Percentiles rank a stretch among this genome's conserved stretches.
Evolutionary conservation across 2,329 filamentous ascomycete genomes (phyloP).

Genomic region (Colletotrichum sublineola): DNA sequence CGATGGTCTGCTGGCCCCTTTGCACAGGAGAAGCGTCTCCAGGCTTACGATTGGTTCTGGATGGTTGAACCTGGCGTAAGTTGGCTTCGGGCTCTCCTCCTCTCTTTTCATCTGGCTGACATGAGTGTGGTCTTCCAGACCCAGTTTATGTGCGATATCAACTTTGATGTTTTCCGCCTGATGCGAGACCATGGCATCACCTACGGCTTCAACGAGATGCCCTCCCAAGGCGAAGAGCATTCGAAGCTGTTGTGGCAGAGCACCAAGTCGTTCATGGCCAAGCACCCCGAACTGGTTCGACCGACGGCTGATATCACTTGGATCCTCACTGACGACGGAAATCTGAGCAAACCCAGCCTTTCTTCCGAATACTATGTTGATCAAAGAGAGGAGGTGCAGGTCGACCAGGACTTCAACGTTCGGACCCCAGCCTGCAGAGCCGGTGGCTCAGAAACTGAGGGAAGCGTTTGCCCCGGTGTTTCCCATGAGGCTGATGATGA

Average conservation of each 20-base stretch:
- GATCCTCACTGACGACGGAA: conserved; percentile 54
- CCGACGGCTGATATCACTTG: conserved; percentile 63
- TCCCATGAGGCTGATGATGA: conserved; percentile 25
- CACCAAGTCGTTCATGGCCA: conserved; percentile 60
- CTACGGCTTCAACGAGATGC: conserved; percentile 74
- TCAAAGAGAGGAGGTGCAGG: not conserved
- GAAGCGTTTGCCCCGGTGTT: conserved; percentile 43
- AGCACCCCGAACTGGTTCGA: conserved; percentile 59
- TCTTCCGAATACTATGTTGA: conserved; percentile 35
- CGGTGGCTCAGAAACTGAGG: conserved; percentile 32
- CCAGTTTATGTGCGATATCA: conserved; percentile 70
- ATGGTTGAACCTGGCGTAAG: conserved; percentile 71
- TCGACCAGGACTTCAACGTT: not conserved
- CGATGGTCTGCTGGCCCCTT: conserved; percentile 88
- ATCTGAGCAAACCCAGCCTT: conserved; percentile 20
- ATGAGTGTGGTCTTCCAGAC: conserved; percentile 55
- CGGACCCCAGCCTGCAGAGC: not conserved
- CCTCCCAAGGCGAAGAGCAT: conserved; percentile 59
- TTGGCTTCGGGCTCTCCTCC: conserved; percentile 29
- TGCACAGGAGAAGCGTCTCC: conserved; percentile 80
- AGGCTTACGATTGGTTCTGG: conserved; percentile 72
- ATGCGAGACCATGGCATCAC: conserved; percentile 88
- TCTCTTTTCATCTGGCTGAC: conserved; percentile 25
- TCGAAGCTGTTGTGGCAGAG: conserved; percentile 60
- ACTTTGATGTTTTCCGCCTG: conserved; percentile 88